A percentile compares a stretch with the other conserved stretches of the same genome.
Evolutionary conservation across 2,329 filamentous ascomycete species (phyloP).

Genomic region (Ustilaginoidea virens): DNA sequence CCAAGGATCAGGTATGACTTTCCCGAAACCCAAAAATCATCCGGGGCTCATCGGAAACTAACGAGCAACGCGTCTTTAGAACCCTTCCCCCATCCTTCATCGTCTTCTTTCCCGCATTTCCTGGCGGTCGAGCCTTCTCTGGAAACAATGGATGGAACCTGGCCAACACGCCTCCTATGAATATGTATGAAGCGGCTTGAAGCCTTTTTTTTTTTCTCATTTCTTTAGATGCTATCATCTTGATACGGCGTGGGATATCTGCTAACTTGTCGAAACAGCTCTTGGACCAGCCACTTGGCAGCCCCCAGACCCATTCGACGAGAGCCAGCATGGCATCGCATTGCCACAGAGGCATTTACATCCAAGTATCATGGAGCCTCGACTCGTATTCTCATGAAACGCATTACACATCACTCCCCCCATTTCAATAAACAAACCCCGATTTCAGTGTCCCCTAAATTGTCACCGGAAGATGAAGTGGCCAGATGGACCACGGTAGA

Average conservation of each 20-base stretch:
- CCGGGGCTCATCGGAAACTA: constrained; percentile 5
- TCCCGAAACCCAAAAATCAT: not conserved
- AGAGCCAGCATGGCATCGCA: constrained; percentile 16
- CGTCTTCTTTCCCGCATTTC: constrained; percentile 12
- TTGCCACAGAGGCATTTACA: constrained; percentile 11
- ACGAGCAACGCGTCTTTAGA: constrained; percentile 7
- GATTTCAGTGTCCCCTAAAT: not conserved
- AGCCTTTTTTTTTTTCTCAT: not conserved
- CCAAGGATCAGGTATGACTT: constrained; percentile 6
- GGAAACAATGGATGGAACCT: not conserved
- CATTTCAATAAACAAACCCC: not conserved
- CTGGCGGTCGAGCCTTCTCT: constrained; percentile 2
- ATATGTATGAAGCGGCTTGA: not conserved
- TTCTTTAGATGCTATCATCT: too few species aligned
- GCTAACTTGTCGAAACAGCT: too few species aligned
- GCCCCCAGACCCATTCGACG: constrained; percentile 9
- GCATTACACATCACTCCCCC: constrained; percentile 12
- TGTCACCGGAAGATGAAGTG: constrained; percentile 1
- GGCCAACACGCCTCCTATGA: not conserved
- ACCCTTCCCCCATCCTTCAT: constrained; percentile 12
- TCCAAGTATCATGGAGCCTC: constrained; percentile 5
- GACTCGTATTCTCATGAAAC: constrained; percentile 17
- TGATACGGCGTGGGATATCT: too few species aligned
- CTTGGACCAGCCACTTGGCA: constrained; percentile 9
- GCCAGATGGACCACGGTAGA: constrained; percentile 1